A percentile compares a stretch with the other conserved stretches of the same genome.
These are phyloP conservation scores for Xanthoparmelia taractica DNA, from an alignment of 495 filamentous ascomycete genomes.

Conservation along the genomic window DNA sequence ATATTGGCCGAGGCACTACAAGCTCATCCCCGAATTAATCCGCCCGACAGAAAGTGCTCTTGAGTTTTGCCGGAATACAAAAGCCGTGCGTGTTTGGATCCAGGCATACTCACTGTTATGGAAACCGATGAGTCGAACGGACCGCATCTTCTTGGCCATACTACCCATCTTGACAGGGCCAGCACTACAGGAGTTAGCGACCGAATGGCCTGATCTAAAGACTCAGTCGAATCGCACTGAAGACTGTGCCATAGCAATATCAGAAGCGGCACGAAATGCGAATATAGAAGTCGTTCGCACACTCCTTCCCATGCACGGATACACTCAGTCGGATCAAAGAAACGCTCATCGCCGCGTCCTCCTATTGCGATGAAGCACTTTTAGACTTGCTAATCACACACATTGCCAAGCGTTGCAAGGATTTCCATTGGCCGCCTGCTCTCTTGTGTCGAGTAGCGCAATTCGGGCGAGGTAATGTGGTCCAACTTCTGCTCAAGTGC, in stretches of 20 bases:
- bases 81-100: neutral
- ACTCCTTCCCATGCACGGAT: neutral
- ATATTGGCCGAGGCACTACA: neutral
- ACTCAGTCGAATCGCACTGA: neutral
- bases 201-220: neutral
- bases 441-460: neutral
- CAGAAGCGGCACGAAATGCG: neutral
- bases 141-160: neutral
- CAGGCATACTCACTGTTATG: neutral
- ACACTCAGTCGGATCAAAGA: neutral
- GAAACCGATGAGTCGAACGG: neutral
- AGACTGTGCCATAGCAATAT: neutral
- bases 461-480: neutral
- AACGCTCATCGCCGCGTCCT: neutral
- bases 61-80: neutral
- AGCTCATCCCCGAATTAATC: neutral
- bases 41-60: neutral
- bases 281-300: neutral
- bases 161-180: neutral
- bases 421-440: neutral
- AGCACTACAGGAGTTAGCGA: neutral
- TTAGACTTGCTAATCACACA: neutral
- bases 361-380: neutral
- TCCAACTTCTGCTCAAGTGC: neutral
- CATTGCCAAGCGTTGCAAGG: neutral